phyloP scores from a whole-genome alignment of 2,329 filamentous ascomycete genomes.

The Aureobasidium sp. region DNA sequence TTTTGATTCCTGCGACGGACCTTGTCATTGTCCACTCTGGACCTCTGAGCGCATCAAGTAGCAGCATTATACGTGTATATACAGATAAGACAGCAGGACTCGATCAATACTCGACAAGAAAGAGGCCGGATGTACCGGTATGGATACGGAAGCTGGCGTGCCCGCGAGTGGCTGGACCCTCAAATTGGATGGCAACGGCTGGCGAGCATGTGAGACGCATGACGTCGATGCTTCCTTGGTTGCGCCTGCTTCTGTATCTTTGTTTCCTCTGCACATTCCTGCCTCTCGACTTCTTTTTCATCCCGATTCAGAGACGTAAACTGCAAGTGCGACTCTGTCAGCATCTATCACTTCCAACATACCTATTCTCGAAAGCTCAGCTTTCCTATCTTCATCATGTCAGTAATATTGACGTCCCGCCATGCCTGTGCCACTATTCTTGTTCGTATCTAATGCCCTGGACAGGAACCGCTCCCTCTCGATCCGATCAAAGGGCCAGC shows the following conservation, averaged over 20 bases:
- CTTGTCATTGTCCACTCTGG: neutral
- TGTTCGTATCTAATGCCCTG: conserved; percentile 2
- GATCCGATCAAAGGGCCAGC: conserved; percentile 58
- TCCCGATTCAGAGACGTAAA: neutral
- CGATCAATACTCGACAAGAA: neutral
- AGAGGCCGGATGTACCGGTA: conserved; percentile 22
- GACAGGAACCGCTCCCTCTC: conserved; percentile 54
- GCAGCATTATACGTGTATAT: neutral
- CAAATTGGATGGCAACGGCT: conserved; percentile 1
- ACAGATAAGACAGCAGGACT: neutral
- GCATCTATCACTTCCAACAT: neutral
- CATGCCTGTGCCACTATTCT: neutral
- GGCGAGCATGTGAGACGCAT: conserved; percentile 10
- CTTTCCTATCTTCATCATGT: conserved; percentile 1
- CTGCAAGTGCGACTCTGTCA: neutral
- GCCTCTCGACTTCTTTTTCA: neutral
- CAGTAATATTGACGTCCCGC: neutral
- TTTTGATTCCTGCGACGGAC: neutral
- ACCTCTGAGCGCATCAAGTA: neutral
- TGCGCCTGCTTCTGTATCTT: neutral
- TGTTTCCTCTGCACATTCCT: conserved; percentile 8
- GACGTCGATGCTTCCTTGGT: conserved; percentile 1
- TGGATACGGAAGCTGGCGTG: conserved; percentile 19
- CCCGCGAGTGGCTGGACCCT: neutral
- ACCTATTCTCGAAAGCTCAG: neutral